phyloP scores from a whole-genome alignment of 1,284 basidiomycete genomes.

The Heterobasidion parviporum region DNA sequence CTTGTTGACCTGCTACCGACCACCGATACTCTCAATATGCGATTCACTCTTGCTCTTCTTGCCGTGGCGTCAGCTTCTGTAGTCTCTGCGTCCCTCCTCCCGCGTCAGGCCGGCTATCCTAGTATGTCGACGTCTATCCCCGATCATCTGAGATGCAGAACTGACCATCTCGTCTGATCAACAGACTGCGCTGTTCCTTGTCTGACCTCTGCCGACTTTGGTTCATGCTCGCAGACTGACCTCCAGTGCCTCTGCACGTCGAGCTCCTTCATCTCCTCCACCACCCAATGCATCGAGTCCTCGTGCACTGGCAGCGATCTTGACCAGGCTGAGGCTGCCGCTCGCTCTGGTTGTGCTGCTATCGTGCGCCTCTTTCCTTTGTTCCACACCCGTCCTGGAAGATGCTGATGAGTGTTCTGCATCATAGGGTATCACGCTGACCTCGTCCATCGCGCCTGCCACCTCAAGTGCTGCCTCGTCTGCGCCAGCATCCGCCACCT shows the following conservation, averaged over 20 bases:
- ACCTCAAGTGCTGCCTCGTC: conserved; percentile 1
- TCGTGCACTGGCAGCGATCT: conserved; percentile 42
- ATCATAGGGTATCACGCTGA: conserved; percentile 1
- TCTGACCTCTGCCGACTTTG: conserved; percentile 29
- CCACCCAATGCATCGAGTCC: conserved; percentile 36
- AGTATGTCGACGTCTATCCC: conserved; percentile 19
- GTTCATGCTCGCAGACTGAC: conserved; percentile 33
- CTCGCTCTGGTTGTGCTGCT: conserved; percentile 36
- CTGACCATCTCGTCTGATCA: neutral
- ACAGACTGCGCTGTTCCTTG: conserved; percentile 45
- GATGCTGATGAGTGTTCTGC: neutral
- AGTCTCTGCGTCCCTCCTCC: conserved; percentile 25
- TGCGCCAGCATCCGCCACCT: neutral
- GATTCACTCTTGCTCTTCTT: conserved; percentile 37
- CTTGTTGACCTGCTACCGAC: conserved; percentile 1
- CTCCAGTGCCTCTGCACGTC: conserved; percentile 46
- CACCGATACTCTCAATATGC: conserved; percentile 34
- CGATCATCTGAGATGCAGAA: neutral
- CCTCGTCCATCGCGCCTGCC: neutral
- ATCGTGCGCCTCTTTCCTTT: conserved; percentile 34
- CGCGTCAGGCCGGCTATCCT: conserved; percentile 26
- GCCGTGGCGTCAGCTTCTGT: conserved; percentile 27
- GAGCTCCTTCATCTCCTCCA: conserved; percentile 33
- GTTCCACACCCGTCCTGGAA: neutral
- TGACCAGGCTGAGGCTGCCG: conserved; percentile 31